These are phyloP conservation scores for Albifimbria verrucaria DNA, from an alignment of 2,329 filamentous ascomycete species.

Conservation along the genomic window DNA sequence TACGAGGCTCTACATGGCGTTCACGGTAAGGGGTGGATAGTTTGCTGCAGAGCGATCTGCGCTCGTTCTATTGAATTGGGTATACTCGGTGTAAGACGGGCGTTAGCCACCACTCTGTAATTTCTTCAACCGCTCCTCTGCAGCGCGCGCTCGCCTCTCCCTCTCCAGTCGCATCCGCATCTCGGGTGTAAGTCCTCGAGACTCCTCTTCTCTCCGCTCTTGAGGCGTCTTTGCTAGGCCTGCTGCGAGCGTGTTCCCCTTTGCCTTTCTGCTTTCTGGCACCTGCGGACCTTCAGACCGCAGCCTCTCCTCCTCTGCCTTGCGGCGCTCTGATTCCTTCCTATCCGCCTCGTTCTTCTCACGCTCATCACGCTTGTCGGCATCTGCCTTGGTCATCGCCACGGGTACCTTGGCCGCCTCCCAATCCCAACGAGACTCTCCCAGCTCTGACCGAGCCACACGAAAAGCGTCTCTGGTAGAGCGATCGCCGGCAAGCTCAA, in stretches of 20 bases:
- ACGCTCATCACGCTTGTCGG: constrained; percentile 62
- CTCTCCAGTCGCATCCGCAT: constrained; percentile 81
- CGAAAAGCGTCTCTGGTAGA: constrained; percentile 88
- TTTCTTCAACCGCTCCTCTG: constrained; percentile 78
- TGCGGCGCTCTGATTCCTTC: constrained; percentile 68
- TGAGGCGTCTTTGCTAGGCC: constrained; percentile 68
- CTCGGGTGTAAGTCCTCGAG: constrained; percentile 80
- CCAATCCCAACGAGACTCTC: constrained; percentile 78
- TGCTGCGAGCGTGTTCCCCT: constrained; percentile 49
- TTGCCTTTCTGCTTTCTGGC: constrained; percentile 44
- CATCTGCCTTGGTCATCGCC: constrained; percentile 67
- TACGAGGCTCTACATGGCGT: background rate
- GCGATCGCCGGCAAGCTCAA: constrained; percentile 83
- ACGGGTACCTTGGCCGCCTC: constrained; percentile 68
- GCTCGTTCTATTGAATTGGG: background rate
- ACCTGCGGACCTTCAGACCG: constrained; percentile 62
- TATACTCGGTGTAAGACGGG: background rate
- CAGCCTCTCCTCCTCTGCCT: constrained; percentile 71
- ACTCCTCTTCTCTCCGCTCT: constrained; percentile 80
- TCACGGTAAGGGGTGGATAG: background rate
- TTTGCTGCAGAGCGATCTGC: too few relatives aligned
- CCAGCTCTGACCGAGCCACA: constrained; percentile 77
- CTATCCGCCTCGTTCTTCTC: constrained; percentile 68
- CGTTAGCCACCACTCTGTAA: constrained; percentile 37
- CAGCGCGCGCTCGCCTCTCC: constrained; percentile 85